Base-by-base conservation (phyloP, 495 filamentous ascomycete genomes). In the Aspergillus kassunensis region DNA sequence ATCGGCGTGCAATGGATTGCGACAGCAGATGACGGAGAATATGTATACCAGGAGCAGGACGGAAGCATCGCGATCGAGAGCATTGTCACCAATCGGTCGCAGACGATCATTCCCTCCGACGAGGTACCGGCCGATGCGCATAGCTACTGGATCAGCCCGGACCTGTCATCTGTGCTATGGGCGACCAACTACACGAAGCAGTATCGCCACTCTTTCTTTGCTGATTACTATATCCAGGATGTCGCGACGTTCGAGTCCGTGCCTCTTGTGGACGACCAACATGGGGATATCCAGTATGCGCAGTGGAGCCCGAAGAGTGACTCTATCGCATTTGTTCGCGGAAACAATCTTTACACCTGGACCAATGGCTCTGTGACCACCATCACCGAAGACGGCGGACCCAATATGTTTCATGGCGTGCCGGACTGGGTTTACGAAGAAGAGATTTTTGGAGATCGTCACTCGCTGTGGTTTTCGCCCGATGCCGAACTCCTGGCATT, bases 371-470 rank as follows among this genome's bases (percentile, higher is more conserved):
- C 50, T 8, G 43, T 36, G 9, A 56, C 53, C 4, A 33, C 41
- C 4, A 54, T 60, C 45, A 60, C 57, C 39, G 29, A 55, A 2
- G 49, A 60, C 21, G 57, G 57, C 4, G 45, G 57, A 1, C 53
- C 57, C 21, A 53, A 60, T 25, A 21, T 54, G 45, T 56, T 60
- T 29, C 44, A 60, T 20, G 57, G 57, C 15, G 57, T 60, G 39
- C 53, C 53, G 4, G 57, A 60, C 53, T 60, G 57, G 57, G 49
- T 56, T 18, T 60, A 60, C 30, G 57, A 60, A 36, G 57, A 56
- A 23, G 57, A 60, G 18, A 60, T 60, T 11, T 40, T 60, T 5
- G 57, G 57, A n/a, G 53, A 56, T 24, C 44, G 45, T 3, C 56
- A 31, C 21, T 49, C 57, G 0, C 25, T 56, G 16, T 60, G 53